Evolutionary conservation across 768 basidiomycete genomes (phyloP).

Genomic region (Auricularia cornea): DNA sequence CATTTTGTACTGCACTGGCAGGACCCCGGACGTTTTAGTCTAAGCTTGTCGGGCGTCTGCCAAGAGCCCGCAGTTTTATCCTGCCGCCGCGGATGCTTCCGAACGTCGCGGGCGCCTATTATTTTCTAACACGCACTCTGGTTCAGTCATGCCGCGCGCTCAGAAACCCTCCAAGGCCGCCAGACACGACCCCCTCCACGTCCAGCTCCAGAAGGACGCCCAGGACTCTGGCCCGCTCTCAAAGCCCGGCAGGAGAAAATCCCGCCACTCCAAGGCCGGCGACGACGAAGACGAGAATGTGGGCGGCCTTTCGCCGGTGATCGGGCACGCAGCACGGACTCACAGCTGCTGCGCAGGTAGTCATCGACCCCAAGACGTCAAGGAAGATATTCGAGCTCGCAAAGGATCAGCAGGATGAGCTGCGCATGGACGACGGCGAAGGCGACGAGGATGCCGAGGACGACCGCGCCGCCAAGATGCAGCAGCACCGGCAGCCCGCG

Average conservation of each 20-base stretch:
- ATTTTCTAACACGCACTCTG: too few relatives aligned
- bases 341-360: constrained; percentile 35
- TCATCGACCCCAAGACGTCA: constrained; percentile 75
- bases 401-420: constrained; percentile 84
- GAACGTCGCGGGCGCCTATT: too few relatives aligned
- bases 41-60: background rate
- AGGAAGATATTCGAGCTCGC: constrained; percentile 87
- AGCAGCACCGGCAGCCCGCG: constrained; percentile 1
- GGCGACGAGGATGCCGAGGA: constrained; percentile 38
- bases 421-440: constrained; percentile 46
- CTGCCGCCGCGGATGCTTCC: too few relatives aligned
- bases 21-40: background rate
- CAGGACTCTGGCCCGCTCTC: constrained; percentile 71
- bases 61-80: too few relatives aligned
- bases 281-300: constrained; percentile 39
- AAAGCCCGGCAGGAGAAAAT: constrained; percentile 62
- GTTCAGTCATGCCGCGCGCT: constrained; percentile 51
- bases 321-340: background rate
- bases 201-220: constrained; percentile 76
- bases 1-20: background rate
- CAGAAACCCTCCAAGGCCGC: constrained; percentile 39
- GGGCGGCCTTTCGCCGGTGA: background rate
- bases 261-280: constrained; percentile 34
- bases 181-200: constrained; percentile 81
- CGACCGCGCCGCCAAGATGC: background rate